phyloP scores from a whole-genome alignment of 257 asterid genomes.

The Capsicum rhomboideum region DNA sequence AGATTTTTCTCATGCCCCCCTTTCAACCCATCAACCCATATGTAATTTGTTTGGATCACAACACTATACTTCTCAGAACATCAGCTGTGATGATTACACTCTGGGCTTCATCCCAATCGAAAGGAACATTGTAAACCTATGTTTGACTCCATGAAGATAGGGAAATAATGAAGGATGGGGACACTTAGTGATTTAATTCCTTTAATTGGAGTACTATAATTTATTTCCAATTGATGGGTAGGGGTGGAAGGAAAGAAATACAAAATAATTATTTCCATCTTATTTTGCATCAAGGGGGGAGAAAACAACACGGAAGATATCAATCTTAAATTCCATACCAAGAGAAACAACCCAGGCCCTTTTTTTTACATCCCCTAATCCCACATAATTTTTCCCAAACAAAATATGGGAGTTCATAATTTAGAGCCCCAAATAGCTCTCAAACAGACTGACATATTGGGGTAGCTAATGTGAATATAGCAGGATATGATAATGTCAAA shows the following conservation, averaged over 20 bases:
- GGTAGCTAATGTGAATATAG: background rate
- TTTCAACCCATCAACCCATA: no score
- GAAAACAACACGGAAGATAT: background rate
- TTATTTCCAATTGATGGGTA: background rate
- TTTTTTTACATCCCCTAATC: background rate
- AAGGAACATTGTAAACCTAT: background rate
- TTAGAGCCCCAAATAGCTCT: background rate
- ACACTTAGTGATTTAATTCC: background rate
- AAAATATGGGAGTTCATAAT: background rate
- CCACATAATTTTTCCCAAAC: background rate
- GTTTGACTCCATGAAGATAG: background rate
- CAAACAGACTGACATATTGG: background rate
- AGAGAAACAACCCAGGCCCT: background rate
- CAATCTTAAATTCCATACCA: background rate
- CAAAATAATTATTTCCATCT: background rate
- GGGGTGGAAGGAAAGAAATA: background rate
- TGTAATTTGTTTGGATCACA: no score
- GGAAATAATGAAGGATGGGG: background rate
- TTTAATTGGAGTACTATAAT: background rate
- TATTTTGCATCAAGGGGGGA: background rate
- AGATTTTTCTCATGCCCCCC: no score
- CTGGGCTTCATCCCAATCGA: background rate
- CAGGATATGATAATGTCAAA: background rate
- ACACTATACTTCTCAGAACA: background rate
- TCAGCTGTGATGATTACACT: background rate